Evolutionary conservation across 257 asterid genomes (phyloP), one percentile per base, ranked within the genome.

Genomic region (Solanum lignicaule): DNA sequence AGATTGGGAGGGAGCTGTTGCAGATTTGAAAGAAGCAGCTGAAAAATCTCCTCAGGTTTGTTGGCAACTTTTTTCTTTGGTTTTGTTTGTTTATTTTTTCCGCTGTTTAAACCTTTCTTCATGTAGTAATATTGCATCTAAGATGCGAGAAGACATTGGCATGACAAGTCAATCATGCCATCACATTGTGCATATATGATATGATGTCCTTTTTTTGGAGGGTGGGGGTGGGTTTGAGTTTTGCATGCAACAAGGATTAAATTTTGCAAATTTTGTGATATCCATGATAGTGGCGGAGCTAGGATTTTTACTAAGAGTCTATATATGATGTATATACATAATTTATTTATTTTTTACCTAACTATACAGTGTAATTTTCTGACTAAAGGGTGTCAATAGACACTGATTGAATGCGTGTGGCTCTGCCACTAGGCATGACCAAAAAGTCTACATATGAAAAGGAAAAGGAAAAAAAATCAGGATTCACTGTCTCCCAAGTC

Each of bases 1-100:
- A 92, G 98, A 96, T 86, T 95, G 98, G 98, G 99, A 43, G 25
- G 98, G 98, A 90, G 98, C 99, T 88, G 97, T 94, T 48, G 98
- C 97, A 46, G 99, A 96, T 88, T 69, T 96, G 87, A 96, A 94
- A 93, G 90, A 93, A 82, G 98, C 98, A 27, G 96, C 97, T 41
- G 99, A 96, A 89, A 96, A 93, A 92, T 94, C 96, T 78, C 98
- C 99, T 41, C 98, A 96, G 98, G 98, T 95, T 87, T 88, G 92
- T 73, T 46, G 84, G 85, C 68, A 81, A 27, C 29, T 46, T 27
- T 81, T 81, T 29, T 33, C 5, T 9, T 0, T 78, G 84, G 38
- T 25, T 39, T 25, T 78, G 8, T n/a, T 76, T 76, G 60, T 76
- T 76, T 13, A n/a, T 38, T n/a, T n/a, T 16, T 43, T 29, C 4